Conservation (phyloP, 2,329 filamentous ascomycete genomes). For the Neurospora crassa region DNA sequence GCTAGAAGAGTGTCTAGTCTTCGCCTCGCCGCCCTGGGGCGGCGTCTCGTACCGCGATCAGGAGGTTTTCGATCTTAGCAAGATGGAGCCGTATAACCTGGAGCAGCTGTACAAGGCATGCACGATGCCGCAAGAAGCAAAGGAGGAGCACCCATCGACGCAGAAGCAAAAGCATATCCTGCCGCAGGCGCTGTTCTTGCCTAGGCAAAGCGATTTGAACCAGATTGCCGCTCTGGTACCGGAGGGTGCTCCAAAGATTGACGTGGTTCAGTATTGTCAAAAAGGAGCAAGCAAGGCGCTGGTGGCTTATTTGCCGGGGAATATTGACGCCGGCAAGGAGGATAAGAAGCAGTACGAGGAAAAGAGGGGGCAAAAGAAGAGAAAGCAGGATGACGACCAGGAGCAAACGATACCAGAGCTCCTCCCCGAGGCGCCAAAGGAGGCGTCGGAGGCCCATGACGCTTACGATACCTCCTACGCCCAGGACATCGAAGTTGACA, state of each 20-base stretch:
- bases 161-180: conserved; percentile 26
- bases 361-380: neutral
- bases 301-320: conserved; percentile 48
- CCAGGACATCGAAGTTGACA: neutral
- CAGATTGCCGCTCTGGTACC: conserved; percentile 58
- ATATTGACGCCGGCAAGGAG: neutral
- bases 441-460: neutral
- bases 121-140: neutral
- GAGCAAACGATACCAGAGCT: neutral
- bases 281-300: conserved; percentile 78
- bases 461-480: neutral
- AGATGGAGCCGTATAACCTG: conserved; percentile 82
- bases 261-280: conserved; percentile 86
- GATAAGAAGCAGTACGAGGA: neutral
- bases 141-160: neutral
- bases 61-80: conserved; percentile 70
- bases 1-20: conserved; percentile 26
- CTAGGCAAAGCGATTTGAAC: conserved; percentile 71
- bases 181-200: conserved; percentile 68
- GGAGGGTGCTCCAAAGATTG: conserved; percentile 43
- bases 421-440: neutral
- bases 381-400: neutral
- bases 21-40: conserved; percentile 53
- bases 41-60: conserved; percentile 46
- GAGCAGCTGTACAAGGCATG: conserved; percentile 54